Percentiles rank a stretch among this genome's conserved stretches.
Evolutionary conservation across 1,139 yeast genomes (phyloP).

Genomic region (Hyphopichia burtonii): DNA sequence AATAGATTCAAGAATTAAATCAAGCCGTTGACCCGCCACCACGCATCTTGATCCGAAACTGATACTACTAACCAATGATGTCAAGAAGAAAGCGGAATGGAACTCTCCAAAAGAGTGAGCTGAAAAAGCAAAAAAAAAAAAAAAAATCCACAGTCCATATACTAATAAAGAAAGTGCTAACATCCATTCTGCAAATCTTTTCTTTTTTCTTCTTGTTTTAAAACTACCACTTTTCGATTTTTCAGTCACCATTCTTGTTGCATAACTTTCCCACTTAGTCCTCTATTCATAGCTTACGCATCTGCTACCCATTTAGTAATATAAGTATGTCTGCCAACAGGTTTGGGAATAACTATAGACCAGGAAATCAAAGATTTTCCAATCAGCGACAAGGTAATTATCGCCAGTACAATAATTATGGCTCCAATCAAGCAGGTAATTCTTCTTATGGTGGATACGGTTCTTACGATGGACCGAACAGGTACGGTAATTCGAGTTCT

Average conservation of each 20-base stretch:
- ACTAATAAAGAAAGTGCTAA: not conserved
- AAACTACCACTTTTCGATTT: not conserved
- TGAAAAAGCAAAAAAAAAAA: not conserved
- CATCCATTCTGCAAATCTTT: not conserved
- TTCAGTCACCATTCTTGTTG: not conserved
- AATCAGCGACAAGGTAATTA: constrained; percentile 4
- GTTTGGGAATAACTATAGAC: constrained; percentile 4
- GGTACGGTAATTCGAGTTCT: not conserved
- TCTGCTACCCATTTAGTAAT: not conserved
- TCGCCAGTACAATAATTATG: constrained; percentile 3
- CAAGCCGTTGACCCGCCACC: too few relatives aligned
- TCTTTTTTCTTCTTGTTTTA: not conserved
- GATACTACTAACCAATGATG: too few relatives aligned
- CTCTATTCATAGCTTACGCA: too few relatives aligned
- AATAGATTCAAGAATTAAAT: too few relatives aligned
- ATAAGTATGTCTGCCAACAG: constrained; percentile 8
- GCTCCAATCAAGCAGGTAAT: constrained; percentile 1
- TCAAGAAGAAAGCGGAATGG: constrained; percentile 3
- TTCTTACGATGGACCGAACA: not conserved
- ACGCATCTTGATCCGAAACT: too few relatives aligned
- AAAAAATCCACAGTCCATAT: too few relatives aligned
- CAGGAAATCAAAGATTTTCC: constrained; percentile 3
- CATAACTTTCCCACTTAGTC: not conserved
- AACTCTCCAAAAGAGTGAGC: not conserved
- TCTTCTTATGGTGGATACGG: constrained; percentile 1